A percentile compares a stretch with the other conserved stretches of the same genome.
phyloP scores from a whole-genome alignment of 176 grass and related monocot genomes.

The Urochloa ruziziensis region DNA sequence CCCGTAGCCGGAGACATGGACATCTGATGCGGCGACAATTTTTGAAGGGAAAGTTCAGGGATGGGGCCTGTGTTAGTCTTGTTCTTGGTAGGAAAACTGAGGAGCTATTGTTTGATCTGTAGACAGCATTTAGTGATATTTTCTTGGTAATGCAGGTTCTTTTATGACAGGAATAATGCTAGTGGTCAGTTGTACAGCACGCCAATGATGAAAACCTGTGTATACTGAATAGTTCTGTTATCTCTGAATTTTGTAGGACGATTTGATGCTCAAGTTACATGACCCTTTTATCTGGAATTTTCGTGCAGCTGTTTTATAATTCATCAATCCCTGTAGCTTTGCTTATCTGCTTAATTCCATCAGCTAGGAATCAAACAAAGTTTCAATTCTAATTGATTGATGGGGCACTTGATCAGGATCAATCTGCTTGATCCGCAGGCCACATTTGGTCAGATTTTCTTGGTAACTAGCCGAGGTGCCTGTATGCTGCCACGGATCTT shows the following conservation, averaged over 20 bases:
- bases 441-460: too few relatives aligned
- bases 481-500: too few relatives aligned
- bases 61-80: not conserved
- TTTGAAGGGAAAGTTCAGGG: not conserved
- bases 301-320: not conserved
- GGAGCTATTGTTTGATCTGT: not conserved
- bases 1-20: not conserved
- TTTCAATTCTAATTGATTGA: not conserved
- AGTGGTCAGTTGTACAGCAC: slow-evolving; percentile 45
- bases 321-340: not conserved
- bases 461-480: too few relatives aligned
- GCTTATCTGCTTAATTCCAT: not conserved
- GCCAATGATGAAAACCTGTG: slow-evolving; percentile 2
- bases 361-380: too few relatives aligned
- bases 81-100: not conserved
- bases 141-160: slow-evolving; percentile 23
- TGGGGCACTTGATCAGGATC: not conserved
- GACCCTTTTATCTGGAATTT: not conserved
- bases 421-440: too few relatives aligned
- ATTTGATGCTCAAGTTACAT: not conserved
- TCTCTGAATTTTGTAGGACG: not conserved
- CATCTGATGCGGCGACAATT: not conserved
- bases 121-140: slow-evolving; percentile 29
- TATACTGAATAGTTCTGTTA: slow-evolving; percentile 16
- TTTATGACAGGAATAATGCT: slow-evolving; percentile 34